These are phyloP conservation scores for Colletotrichum orbiculare DNA, from an alignment of 2,329 filamentous ascomycete species.

Conservation along the genomic window DNA sequence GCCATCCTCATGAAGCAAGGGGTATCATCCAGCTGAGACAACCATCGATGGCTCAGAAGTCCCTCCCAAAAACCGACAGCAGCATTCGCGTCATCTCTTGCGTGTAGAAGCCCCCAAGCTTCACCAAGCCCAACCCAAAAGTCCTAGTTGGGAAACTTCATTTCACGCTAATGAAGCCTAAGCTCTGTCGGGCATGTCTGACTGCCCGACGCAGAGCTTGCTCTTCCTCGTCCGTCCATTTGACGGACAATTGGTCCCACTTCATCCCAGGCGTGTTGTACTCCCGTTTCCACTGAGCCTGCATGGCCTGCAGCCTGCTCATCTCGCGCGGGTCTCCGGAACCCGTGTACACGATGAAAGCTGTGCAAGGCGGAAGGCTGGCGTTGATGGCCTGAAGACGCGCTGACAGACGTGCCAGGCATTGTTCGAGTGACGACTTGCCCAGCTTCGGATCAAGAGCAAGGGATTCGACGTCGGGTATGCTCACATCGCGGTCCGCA, in stretches of 20 bases:
- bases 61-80: no score
- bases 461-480: slow-evolving; percentile 45
- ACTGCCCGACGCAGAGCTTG: slow-evolving; percentile 70
- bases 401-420: slow-evolving; percentile 56
- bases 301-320: slow-evolving; percentile 69
- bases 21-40: slow-evolving; percentile 23
- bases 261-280: slow-evolving; percentile 72
- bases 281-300: slow-evolving; percentile 70
- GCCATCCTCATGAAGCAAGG: slow-evolving; percentile 7
- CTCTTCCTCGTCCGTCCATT: slow-evolving; percentile 76
- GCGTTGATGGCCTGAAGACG: slow-evolving; percentile 67
- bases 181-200: slow-evolving; percentile 67
- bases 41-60: no score
- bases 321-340: slow-evolving; percentile 76
- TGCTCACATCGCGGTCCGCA: slow-evolving; percentile 47
- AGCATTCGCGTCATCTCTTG: background rate
- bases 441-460: slow-evolving; percentile 41
- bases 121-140: background rate
- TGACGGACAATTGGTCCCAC: slow-evolving; percentile 74
- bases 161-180: slow-evolving; percentile 75
- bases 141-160: slow-evolving; percentile 42
- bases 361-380: slow-evolving; percentile 72
- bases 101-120: background rate
- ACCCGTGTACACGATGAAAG: slow-evolving; percentile 72
- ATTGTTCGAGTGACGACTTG: slow-evolving; percentile 55